phyloP scores from a whole-genome alignment of 2,329 filamentous ascomycete species.

The Pestalotiopsis sp. region DNA sequence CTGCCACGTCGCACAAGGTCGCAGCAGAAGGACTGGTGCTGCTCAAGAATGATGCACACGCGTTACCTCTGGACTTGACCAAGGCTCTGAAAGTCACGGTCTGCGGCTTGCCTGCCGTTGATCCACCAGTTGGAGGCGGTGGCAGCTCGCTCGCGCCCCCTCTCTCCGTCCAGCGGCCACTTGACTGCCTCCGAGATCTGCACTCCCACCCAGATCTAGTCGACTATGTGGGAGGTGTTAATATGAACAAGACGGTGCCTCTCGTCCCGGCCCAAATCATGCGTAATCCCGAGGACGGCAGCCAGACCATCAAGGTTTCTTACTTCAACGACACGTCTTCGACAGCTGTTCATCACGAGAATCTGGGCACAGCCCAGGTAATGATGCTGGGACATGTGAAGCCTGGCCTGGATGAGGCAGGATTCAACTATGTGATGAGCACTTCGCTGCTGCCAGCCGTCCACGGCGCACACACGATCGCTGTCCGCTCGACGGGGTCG shows the following conservation, averaged over 20 bases:
- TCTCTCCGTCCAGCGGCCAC: neutral
- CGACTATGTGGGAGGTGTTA: neutral
- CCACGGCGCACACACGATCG: neutral
- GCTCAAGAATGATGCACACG: neutral
- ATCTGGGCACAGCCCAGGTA: neutral
- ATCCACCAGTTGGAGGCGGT: neutral
- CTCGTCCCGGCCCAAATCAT: neutral
- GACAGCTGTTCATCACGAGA: neutral
- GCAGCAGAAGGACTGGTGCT: neutral
- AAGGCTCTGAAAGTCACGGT: neutral
- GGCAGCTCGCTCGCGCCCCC: neutral
- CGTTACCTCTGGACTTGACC: neutral
- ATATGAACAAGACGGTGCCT: neutral
- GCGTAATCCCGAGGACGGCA: neutral
- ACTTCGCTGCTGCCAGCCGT: neutral
- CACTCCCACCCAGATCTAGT: neutral
- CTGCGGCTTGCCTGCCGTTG: neutral
- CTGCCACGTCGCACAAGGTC: neutral
- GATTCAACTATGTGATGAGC: neutral
- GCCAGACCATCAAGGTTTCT: neutral
- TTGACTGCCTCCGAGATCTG: neutral
- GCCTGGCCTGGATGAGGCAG: neutral
- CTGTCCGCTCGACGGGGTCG: neutral
- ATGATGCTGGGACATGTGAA: neutral
- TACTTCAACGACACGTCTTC: neutral